Evolutionary conservation across 2,329 filamentous ascomycete species (phyloP).

Genomic region (Echinosphaeria canescens): DNA sequence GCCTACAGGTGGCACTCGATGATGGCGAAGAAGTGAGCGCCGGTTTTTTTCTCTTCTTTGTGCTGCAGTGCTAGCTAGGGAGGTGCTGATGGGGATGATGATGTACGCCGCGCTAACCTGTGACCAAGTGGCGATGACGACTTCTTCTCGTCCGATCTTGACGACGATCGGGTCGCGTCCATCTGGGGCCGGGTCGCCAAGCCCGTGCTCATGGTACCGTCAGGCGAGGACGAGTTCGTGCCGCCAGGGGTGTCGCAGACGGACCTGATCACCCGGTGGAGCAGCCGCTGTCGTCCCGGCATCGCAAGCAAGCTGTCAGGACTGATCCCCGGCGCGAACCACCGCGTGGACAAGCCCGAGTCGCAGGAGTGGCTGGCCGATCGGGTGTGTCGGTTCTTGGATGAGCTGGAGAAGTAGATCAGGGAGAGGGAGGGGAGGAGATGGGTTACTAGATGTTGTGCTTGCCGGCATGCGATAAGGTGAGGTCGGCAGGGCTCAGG

Average conservation of each 20-base stretch:
- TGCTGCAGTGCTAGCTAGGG: background rate
- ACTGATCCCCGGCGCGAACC: constrained; percentile 27
- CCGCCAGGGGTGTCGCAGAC: constrained; percentile 36
- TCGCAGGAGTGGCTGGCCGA: constrained; percentile 26
- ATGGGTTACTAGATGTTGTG: too few relatives aligned
- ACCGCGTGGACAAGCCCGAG: constrained; percentile 21
- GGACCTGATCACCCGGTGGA: constrained; percentile 34
- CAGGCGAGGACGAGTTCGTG: constrained; percentile 43
- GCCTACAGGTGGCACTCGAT: constrained; percentile 30
- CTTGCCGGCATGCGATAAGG: too few relatives aligned
- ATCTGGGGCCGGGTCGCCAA: constrained; percentile 49
- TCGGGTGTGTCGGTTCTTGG: constrained; percentile 23
- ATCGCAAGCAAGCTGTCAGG: constrained; percentile 27
- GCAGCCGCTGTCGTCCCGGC: constrained; percentile 15
- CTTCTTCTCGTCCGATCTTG: constrained; percentile 68
- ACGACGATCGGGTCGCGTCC: constrained; percentile 24
- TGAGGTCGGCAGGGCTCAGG: too few relatives aligned
- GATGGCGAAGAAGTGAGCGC: constrained; percentile 21
- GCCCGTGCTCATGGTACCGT: constrained; percentile 43
- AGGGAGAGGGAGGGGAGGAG: too few relatives aligned
- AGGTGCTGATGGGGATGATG: background rate
- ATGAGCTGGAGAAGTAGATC: constrained; percentile 6
- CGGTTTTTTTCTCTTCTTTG: background rate
- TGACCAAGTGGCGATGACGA: constrained; percentile 47
- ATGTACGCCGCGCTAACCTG: background rate